Evolutionary conservation across 352 stramenopile genomes (phyloP), one percentile per base, ranked within the genome.

Genomic region (Peronosclerospora sorghi): DNA sequence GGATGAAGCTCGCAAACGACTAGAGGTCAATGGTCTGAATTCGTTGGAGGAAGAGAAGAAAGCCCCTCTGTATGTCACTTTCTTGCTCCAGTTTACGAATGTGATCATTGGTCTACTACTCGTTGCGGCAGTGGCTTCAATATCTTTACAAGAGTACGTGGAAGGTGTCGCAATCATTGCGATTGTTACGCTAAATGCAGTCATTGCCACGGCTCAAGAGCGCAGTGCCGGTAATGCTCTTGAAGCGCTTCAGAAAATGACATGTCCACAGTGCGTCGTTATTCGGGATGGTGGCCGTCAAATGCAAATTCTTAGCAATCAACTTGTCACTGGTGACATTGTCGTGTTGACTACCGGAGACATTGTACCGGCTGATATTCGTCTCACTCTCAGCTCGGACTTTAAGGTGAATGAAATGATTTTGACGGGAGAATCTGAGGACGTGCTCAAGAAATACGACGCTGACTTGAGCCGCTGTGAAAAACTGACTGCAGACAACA

Each of bases 391-490:
- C 41, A 94, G 85, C 49, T 72, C 77, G 0, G 62, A 84, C 41
- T 73, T 86, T 26, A 80, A 88, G 48, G 73, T 97, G 4, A 95
- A 98, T 57, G 89, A 98, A 70, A 95, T 88, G 51, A 95, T 84
- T 46, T 67, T 98, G 4, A 97, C 93, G 5, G 93, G 93, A 32
- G 93, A 98, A 54, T 85, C 86, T 1, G 59, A 87, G 30, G 86
- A 83, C 38, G 73, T 86, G 35, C 44, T 79, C 8, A 86, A 88
- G 61, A 75, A 77, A 34, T 73, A 62, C 24, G 66, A 86, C 45
- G 61, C 59, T 0, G 52, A 69, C 21, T 59, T 60, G 50, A 59
- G 49, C 13, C 62, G 62, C 38, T 67, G 47, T 19, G 37, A 86
- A 19, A 86, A 82, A 41, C 54, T 83, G 3, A 86, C 73, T 9